phyloP scores from a whole-genome alignment of 2,329 filamentous ascomycete genomes.

The Bipolaris bicolor region DNA sequence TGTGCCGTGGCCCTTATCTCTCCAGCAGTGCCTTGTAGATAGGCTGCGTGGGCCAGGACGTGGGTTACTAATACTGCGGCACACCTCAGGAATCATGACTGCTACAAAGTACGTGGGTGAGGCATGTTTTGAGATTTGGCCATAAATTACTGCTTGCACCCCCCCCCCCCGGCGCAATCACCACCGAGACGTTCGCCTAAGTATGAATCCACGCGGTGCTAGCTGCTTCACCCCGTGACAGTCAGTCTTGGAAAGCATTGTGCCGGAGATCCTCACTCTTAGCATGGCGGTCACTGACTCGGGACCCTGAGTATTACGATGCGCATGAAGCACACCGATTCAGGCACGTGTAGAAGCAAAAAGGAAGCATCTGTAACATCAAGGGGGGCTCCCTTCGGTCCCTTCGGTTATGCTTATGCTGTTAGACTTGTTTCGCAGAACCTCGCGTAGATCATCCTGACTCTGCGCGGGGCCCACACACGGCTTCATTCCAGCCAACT shows the following conservation, averaged over 20 bases:
- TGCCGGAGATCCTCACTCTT: not conserved
- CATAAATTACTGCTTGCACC: too few species aligned
- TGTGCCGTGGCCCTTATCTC: slow-evolving; percentile 24
- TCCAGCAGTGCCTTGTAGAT: slow-evolving; percentile 7
- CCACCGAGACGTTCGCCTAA: too few species aligned
- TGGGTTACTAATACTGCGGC: slow-evolving; percentile 1
- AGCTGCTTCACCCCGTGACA: not conserved
- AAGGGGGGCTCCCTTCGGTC: not conserved
- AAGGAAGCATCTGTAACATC: slow-evolving; percentile 17
- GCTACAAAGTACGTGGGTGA: too few species aligned
- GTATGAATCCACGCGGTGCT: too few species aligned
- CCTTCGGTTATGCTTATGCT: not conserved
- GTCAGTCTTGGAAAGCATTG: not conserved
- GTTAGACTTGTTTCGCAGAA: slow-evolving; percentile 6
- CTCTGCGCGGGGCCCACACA: not conserved
- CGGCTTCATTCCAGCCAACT: not conserved
- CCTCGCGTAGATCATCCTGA: not conserved
- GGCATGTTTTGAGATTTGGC: too few species aligned
- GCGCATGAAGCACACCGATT: slow-evolving; percentile 21
- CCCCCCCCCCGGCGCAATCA: too few species aligned
- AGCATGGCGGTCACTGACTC: slow-evolving; percentile 13
- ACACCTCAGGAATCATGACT: too few species aligned
- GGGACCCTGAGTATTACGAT: slow-evolving; percentile 6
- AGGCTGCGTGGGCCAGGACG: slow-evolving; percentile 1
- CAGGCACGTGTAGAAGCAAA: slow-evolving; percentile 12